phyloP scores from a whole-genome alignment of 2,329 filamentous ascomycete species.

The Fusarium chaquense region DNA sequence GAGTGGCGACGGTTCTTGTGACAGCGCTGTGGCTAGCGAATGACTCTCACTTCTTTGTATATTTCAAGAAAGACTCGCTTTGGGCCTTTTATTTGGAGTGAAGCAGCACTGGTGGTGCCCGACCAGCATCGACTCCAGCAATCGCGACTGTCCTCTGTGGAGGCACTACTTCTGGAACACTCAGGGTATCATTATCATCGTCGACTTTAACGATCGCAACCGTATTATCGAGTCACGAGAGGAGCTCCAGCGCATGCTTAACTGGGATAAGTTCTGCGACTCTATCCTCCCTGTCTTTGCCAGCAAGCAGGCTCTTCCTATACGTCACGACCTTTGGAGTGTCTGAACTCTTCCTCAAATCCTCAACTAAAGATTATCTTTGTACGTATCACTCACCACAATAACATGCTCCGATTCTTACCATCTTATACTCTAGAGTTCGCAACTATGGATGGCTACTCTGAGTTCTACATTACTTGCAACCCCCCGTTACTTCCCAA shows the following conservation, averaged over 20 bases:
- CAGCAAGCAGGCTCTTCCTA: constrained; percentile 99
- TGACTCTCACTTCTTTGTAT: background rate
- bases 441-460: constrained; percentile 29
- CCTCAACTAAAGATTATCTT: background rate
- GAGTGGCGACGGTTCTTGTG: background rate
- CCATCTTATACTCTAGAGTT: background rate
- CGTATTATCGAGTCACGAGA: constrained; percentile 97
- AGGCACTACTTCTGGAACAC: constrained; percentile 99
- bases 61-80: background rate
- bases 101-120: background rate
- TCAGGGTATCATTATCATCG: constrained; percentile 99
- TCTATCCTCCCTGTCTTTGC: constrained; percentile 97
- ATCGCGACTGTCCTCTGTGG: constrained; percentile 80
- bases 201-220: constrained; percentile 98
- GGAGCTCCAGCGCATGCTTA: constrained; percentile 97
- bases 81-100: background rate
- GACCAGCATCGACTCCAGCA: background rate
- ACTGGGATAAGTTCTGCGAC: constrained; percentile 98
- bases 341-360: constrained; percentile 16
- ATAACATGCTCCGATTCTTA: background rate
- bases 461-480: constrained; percentile 53
- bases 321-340: constrained; percentile 63
- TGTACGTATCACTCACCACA: background rate
- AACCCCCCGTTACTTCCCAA: constrained; percentile 51
- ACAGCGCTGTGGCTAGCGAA: background rate